phyloP scores from a whole-genome alignment of 2,329 filamentous ascomycete species.

The Pseudogymnoascus destructans region DNA sequence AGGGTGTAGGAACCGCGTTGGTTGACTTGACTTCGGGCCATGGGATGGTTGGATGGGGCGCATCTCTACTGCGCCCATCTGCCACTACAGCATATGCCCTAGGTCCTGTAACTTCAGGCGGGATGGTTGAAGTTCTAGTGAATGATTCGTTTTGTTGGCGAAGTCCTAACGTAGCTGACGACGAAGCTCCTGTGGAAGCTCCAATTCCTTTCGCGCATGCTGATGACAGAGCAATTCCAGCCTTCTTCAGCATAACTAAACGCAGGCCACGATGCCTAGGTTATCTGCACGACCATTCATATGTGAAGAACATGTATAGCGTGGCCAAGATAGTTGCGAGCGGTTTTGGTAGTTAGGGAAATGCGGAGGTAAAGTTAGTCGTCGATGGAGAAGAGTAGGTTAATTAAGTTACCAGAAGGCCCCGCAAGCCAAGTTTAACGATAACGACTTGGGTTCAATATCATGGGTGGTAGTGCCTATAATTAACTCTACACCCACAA shows the following conservation, averaged over 20 bases:
- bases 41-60: conserved; percentile 22
- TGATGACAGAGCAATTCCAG: conserved; percentile 27
- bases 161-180: conserved; percentile 23
- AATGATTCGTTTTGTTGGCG: conserved; percentile 14
- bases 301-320: neutral
- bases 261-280: neutral
- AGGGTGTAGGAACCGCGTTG: conserved; percentile 48
- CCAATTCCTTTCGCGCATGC: conserved; percentile 27
- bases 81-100: conserved; percentile 29
- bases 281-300: neutral
- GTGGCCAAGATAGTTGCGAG: conserved; percentile 10
- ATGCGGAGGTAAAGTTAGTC: neutral
- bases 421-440: neutral
- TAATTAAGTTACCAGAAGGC: conserved; percentile 1
- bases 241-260: conserved; percentile 34
- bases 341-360: neutral
- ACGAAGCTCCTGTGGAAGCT: conserved; percentile 20
- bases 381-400: conserved; percentile 11
- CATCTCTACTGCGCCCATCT: conserved; percentile 26
- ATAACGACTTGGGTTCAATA: neutral
- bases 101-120: conserved; percentile 9
- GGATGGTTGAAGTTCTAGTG: conserved; percentile 11
- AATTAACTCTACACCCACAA: neutral
- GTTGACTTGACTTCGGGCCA: conserved; percentile 24
- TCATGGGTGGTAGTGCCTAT: neutral